phyloP scores from a whole-genome alignment of 495 filamentous ascomycete genomes.

The Penicillium egyptiacum region DNA sequence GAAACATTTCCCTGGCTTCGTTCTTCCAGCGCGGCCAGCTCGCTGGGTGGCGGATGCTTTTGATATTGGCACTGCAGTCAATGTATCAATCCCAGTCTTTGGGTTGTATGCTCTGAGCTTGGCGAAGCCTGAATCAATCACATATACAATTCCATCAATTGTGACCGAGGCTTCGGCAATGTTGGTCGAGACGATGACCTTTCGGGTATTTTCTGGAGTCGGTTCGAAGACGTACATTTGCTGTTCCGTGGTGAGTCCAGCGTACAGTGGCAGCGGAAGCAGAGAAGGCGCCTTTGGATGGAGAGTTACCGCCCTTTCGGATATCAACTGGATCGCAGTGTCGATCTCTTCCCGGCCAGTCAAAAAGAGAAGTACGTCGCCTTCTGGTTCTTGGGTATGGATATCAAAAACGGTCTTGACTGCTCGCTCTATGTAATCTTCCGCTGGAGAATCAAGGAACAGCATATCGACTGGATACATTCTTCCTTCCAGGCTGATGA shows the following conservation, averaged over 20 bases:
- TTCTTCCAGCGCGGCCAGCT: slow-evolving; percentile 87
- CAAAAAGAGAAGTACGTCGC: slow-evolving; percentile 89
- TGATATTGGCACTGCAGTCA: slow-evolving; percentile 85
- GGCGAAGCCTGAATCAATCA: slow-evolving; percentile 89
- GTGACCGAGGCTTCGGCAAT: slow-evolving; percentile 96
- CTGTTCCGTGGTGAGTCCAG: slow-evolving; percentile 82
- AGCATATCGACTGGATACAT: slow-evolving; percentile 90
- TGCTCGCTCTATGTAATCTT: slow-evolving; percentile 86
- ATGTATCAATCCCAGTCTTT: slow-evolving; percentile 80
- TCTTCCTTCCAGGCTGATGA: slow-evolving; percentile 87
- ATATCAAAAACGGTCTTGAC: slow-evolving; percentile 92
- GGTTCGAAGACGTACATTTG: slow-evolving; percentile 93
- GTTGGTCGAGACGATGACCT: slow-evolving; percentile 93
- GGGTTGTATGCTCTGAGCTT: slow-evolving; percentile 91
- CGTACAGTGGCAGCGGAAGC: slow-evolving; percentile 81
- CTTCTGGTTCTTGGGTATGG: slow-evolving; percentile 78
- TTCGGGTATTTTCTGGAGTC: slow-evolving; percentile 79
- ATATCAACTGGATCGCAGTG: slow-evolving; percentile 69
- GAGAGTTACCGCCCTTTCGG: slow-evolving; percentile 73
- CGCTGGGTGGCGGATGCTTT: slow-evolving; percentile 92
- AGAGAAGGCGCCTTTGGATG: slow-evolving; percentile 68
- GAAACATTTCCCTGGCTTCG: slow-evolving; percentile 92
- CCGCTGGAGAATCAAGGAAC: slow-evolving; percentile 75
- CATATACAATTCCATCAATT: slow-evolving; percentile 89
- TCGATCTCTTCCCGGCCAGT: slow-evolving; percentile 96